These are phyloP conservation scores for Hericium rajendrae DNA, from an alignment of 768 basidiomycete species.

Conservation along the genomic window DNA sequence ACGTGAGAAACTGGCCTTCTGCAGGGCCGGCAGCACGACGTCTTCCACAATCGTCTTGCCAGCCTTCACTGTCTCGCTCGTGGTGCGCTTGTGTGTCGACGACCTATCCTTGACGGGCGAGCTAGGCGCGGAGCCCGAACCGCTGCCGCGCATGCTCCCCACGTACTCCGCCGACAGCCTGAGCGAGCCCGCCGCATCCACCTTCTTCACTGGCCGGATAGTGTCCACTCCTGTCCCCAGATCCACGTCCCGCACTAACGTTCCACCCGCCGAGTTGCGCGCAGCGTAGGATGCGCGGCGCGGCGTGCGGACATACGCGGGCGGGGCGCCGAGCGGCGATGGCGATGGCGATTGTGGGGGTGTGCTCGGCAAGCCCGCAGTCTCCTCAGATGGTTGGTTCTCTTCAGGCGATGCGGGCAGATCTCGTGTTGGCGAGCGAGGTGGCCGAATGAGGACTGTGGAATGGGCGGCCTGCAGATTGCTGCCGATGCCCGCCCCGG, in stretches of 20 bases:
- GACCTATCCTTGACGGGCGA: slow-evolving; percentile 34
- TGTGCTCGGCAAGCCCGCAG: slow-evolving; percentile 27
- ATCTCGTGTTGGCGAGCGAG: slow-evolving; percentile 26
- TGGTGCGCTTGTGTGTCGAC: slow-evolving; percentile 34
- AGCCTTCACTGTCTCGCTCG: slow-evolving; percentile 53
- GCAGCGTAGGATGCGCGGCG: slow-evolving; percentile 75
- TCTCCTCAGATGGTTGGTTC: slow-evolving; percentile 33
- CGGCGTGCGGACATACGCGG: slow-evolving; percentile 57
- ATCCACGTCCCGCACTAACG: slow-evolving; percentile 71
- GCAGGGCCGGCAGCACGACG: slow-evolving; percentile 71
- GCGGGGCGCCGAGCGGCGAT: slow-evolving; percentile 48
- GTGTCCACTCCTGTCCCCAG: slow-evolving; percentile 85
- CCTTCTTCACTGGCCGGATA: slow-evolving; percentile 87
- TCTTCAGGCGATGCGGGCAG: slow-evolving; percentile 28
- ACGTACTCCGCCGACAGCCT: slow-evolving; percentile 74
- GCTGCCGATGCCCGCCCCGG: slow-evolving; percentile 32
- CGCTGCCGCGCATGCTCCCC: slow-evolving; percentile 51
- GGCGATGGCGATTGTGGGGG: slow-evolving; percentile 23
- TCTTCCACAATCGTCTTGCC: slow-evolving; percentile 70
- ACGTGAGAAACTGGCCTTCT: slow-evolving; percentile 53
- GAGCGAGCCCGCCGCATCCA: slow-evolving; percentile 71
- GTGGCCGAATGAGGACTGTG: slow-evolving; percentile 57
- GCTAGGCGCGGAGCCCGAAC: slow-evolving; percentile 28
- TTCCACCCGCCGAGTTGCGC: slow-evolving; percentile 62
- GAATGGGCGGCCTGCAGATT: slow-evolving; percentile 54